Percentiles rank a stretch among this genome's conserved stretches.
Evolutionary conservation across 2,329 filamentous ascomycete genomes (phyloP).

Genomic region (Pseudocercospora macadamiae): DNA sequence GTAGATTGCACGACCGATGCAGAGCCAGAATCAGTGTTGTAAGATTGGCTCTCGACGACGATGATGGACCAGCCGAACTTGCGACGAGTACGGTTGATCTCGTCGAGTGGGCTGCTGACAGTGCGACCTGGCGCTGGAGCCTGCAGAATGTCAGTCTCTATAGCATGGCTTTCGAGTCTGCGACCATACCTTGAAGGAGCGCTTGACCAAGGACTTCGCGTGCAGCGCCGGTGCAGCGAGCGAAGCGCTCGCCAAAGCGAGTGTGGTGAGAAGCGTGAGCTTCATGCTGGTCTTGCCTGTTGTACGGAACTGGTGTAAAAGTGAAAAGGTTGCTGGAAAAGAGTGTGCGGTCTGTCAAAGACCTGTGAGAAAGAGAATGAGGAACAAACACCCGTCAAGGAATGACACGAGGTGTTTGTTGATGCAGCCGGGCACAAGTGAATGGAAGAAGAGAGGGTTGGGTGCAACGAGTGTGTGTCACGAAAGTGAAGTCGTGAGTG

Average conservation of each 20-base stretch:
- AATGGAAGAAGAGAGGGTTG: conserved; percentile 3
- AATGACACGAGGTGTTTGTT: conserved; percentile 3
- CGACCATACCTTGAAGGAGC: conserved; percentile 13
- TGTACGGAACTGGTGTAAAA: conserved; percentile 9
- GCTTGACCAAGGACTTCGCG: conserved; percentile 25
- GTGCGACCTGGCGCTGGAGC: conserved; percentile 54
- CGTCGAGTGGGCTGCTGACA: conserved; percentile 58
- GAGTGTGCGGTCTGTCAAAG: conserved; percentile 7
- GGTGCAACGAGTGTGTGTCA: not conserved
- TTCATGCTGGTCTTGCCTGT: not conserved
- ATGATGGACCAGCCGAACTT: conserved; percentile 60
- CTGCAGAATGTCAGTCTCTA: conserved; percentile 64
- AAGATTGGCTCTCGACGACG: conserved; percentile 17
- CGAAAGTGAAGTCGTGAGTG: not conserved
- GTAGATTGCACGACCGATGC: not conserved
- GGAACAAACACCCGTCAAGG: not conserved
- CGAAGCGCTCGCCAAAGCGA: conserved; percentile 51
- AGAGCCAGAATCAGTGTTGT: not conserved
- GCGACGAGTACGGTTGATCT: conserved; percentile 67
- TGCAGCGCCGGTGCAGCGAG: conserved; percentile 50
- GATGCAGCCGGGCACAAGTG: conserved; percentile 11
- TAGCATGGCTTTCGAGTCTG: conserved; percentile 15
- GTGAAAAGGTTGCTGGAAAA: not conserved
- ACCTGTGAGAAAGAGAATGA: conserved; percentile 12
- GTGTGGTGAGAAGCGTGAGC: conserved; percentile 6